phyloP scores from a whole-genome alignment of 2,329 filamentous ascomycete species.

The Scedosporium apiospermum region DNA sequence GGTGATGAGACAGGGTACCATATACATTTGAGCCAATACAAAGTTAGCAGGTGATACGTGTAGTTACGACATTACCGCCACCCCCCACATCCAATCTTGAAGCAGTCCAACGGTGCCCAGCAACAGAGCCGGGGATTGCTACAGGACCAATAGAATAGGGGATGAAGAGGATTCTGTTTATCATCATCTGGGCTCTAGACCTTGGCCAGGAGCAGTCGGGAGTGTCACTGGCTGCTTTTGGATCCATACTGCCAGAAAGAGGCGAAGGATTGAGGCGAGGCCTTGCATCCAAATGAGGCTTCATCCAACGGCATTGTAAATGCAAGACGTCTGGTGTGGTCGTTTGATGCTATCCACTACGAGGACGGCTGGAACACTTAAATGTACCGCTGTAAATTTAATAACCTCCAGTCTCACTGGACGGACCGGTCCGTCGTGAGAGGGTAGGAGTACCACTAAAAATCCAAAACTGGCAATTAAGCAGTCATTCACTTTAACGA shows the following conservation, averaged over 20 bases:
- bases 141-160: conserved; percentile 7
- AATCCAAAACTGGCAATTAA: not conserved
- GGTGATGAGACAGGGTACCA: not conserved
- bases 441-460: not conserved
- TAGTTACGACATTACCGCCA: not conserved
- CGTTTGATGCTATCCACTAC: too few relatives aligned
- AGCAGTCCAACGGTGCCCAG: conserved; percentile 7
- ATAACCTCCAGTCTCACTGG: not conserved
- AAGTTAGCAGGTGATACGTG: not conserved
- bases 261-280: not conserved
- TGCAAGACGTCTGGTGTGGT: too few relatives aligned
- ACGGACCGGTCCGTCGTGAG: not conserved
- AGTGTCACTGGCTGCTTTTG: not conserved
- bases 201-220: not conserved
- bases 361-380: too few relatives aligned
- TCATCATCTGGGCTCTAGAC: conserved; percentile 1
- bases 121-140: conserved; percentile 1
- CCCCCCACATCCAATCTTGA: conserved; percentile 8
- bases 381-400: not conserved
- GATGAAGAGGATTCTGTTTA: not conserved
- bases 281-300: not conserved
- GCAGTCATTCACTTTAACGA: not conserved
- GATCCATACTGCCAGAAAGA: not conserved
- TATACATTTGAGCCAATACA: not conserved
- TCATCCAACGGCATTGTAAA: not conserved